Percentiles rank a stretch among this genome's conserved stretches.
Conservation (phyloP, 169 alveolate genomes). For the Amoebophrya sp. region DNA sequence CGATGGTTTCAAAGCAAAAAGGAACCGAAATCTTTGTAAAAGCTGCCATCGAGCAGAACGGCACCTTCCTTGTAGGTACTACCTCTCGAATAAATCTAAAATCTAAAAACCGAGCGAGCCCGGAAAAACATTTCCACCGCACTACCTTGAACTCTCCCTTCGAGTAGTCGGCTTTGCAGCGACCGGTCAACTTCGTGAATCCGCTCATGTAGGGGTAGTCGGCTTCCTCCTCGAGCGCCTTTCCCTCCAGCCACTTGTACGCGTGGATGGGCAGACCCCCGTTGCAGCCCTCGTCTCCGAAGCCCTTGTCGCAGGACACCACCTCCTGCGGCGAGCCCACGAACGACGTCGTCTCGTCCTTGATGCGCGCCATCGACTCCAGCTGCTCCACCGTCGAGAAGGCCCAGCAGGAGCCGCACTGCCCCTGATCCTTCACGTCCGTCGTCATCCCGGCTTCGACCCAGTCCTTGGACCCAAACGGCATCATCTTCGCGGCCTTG, state of each 20-base stretch:
- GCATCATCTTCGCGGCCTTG: too few relatives aligned
- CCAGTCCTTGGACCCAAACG: constrained; percentile 34
- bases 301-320: not conserved
- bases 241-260: not conserved
- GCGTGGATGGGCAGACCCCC: not conserved
- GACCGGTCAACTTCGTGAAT: not conserved
- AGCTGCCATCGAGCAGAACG: too few relatives aligned
- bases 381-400: constrained; percentile 36
- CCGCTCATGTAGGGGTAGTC: constrained; percentile 4
- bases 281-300: not conserved
- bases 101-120: not conserved
- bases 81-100: not conserved
- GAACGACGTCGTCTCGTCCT: not conserved
- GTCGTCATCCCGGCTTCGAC: constrained; percentile 40
- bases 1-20: too few relatives aligned
- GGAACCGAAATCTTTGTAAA: too few relatives aligned
- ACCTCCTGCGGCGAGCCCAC: not conserved
- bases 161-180: not conserved
- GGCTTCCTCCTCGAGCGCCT: not conserved
- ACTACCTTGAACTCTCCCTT: not conserved
- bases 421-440: constrained; percentile 43
- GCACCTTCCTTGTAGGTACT: too few relatives aligned
- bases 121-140: not conserved
- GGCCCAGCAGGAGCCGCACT: constrained; percentile 54
- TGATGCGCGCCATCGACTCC: not conserved